Evolutionary conservation across 2,329 filamentous ascomycete species (phyloP), one percentile per base, ranked within the genome.

Genomic region (Cercospora citrullina): DNA sequence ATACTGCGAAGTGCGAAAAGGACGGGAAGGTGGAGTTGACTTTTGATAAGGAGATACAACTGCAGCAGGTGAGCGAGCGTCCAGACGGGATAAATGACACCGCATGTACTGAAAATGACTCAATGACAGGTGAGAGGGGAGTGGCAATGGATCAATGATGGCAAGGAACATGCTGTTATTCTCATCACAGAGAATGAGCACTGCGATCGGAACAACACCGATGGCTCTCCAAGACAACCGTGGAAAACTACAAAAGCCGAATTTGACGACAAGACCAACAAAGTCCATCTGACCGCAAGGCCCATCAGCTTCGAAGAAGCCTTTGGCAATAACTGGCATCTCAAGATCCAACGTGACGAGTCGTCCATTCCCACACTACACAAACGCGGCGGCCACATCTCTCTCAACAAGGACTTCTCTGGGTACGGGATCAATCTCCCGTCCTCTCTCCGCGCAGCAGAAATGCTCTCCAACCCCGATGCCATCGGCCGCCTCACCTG

Each of bases 341-440:
- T 67, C 6, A 64, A 60, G 30, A 60, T 55, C n/a, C 39, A 59
- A 18, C 65, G 33, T 16, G 48, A 53, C 36, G 33, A 28, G 30
- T 9, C 60, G 9, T 18, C 10, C 7, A 67, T 16, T 28, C 33
- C 21, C 14, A 30, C 6, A 7, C 28, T 60, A 2, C 6, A 14
- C 45, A 55, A 10, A 36, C 57, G 26, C 28, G 26, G 45, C 28
- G 42, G 23, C 28, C 63, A 59, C n/a, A 68, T 68, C 30, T 55
- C 62, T 4, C 60, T 68, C 23, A 64, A 68, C 26, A 33, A 60
- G 30, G 62, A 68, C 45, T 68, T 68, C 58, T 61, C 66, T 12
- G 57, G 63, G 26, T 30, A 62, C 9, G 62, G 62, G 5, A 28
- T 68, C 18, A 55, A 61, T n/a, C n/a, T 68, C 8, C 58, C 66